Base-by-base conservation (phyloP, 2,329 filamentous ascomycete species). In the Venturia aucupariae region DNA sequence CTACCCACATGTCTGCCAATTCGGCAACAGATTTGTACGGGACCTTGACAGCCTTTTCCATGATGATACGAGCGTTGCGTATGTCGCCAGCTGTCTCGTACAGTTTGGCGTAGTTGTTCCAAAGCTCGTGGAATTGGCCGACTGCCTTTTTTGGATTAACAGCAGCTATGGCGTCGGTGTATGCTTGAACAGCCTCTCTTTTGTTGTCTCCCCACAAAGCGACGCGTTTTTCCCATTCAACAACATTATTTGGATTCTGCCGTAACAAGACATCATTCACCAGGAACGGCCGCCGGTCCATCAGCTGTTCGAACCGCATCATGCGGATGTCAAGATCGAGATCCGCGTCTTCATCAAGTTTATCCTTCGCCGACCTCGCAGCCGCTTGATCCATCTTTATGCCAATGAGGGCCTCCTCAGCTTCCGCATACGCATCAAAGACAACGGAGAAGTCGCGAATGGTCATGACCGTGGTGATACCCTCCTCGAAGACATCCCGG, bases 21-120 rank as follows among this genome's bases (percentile, higher is more conserved):
- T 99, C 94, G 38, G 90, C 87, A n/a, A 99, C 93, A 0, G 92
- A 95, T 73, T 96, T 97, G 81, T 95, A 99, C 0, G 93, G 92
- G 0, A 99, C 94, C 73, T 97, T 97, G 72, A 96, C 90, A 17
- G 93, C 93, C 77, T 97, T 99, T 75, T 97, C 93, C 84, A 97
- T 90, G 71, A 99, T 97, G 67, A 96, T 83, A 39, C 94, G 85
- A 44, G 94, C 92, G 68, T 88, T 96, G 63, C 86, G 83, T 46
- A 97, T 73, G 73, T 97, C 92, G 5, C 89, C 90, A 2, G 90
- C 91, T 39, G 85, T 84, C 75, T 99, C 94, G 77, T 99, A 99
- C 74, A 99, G 93, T 72, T 95, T 97, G 68, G 93, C 94, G 74
- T 97, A 99, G 72, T 93, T 96, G 62, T 90, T 84, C 94, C 95